Base-by-base conservation (phyloP, 2,329 filamentous ascomycete genomes). In the Paecilomyces niveus region DNA sequence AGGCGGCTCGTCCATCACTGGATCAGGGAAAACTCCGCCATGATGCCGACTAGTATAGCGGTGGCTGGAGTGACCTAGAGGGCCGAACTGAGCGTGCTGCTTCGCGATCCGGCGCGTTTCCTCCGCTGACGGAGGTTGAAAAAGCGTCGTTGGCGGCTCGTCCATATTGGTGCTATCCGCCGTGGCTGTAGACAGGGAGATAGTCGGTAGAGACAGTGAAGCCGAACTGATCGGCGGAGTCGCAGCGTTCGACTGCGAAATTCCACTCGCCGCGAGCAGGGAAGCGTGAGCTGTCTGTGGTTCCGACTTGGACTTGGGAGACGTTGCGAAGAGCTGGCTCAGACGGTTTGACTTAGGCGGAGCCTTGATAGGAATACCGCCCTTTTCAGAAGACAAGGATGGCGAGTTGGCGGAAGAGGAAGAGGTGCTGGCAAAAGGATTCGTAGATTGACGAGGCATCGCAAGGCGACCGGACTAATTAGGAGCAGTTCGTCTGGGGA, bases 1-100 rank as follows among this genome's bases (percentile, higher is more conserved):
- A 18, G 93, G 91, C 50, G 94, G 93, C 74, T 97, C 93, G 70
- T 99, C 94, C 72, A 96, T 90, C 60, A 97, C 80, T 4, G 93
- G 92, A 39, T 91, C 85, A 53, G 87, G 86, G 59, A 97, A 88
- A 45, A 88, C 84, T 67, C 86, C 85, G 65, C 92, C 93, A 61
- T 89, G 86, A 72, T 95, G 92, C 74, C 89, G 86, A 81, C 92
- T 97, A 63, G 89, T 87, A 78, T 97, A 96, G 71, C 90, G 84
- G 76, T 99, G 93, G 68, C 83, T 88, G 55, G 86, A 84, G 64
- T 90, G 88, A 64, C 87, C 83, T 54, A 97, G 81, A 15, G 93
- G 93, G 11, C 89, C 94, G 70, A 97, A 99, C 71, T 97, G 92
- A 35, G 93, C 89, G 70, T 97, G 90, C 67, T 88, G 84, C 70